These are phyloP conservation scores for Eucalyptus leucophloia DNA, from an alignment of 345 rosid genomes.

Conservation along the genomic window DNA sequence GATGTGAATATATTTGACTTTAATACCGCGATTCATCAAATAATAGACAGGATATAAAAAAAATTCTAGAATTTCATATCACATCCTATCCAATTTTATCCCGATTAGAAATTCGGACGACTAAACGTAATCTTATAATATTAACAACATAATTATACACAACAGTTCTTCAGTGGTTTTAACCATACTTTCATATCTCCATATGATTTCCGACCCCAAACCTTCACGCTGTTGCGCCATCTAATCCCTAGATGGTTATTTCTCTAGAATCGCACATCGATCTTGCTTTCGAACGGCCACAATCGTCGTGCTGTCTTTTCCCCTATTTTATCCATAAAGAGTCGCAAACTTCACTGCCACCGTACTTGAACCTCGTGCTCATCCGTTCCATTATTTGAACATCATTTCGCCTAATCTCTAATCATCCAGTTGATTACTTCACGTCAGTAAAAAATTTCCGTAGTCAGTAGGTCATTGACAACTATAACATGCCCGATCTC, in stretches of 20 bases:
- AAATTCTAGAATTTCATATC: fast-evolving
- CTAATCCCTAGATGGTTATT: not conserved
- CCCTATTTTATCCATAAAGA: too few relatives aligned
- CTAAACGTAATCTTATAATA: not conserved
- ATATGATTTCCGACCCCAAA: not conserved
- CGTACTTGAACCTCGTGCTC: not conserved
- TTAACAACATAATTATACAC: not conserved
- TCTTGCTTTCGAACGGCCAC: not conserved
- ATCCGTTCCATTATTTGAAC: not conserved
- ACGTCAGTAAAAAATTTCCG: not conserved
- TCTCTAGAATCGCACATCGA: not conserved
- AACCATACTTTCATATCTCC: not conserved
- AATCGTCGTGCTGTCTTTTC: not conserved
- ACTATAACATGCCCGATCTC: not conserved
- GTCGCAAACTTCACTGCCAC: not conserved
- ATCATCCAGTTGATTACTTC: not conserved
- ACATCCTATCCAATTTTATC: fast-evolving
- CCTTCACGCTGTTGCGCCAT: not conserved
- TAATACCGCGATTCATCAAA: too few relatives aligned
- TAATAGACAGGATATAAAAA: fast-evolving
- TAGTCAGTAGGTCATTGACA: not conserved
- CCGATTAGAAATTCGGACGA: fast-evolving
- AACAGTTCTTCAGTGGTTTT: not conserved
- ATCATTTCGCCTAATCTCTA: not conserved
- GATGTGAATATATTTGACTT: fast-evolving